Base-by-base conservation (phyloP, 805 yeast species). In the Cyberlindnera samutprakarnensis region DNA sequence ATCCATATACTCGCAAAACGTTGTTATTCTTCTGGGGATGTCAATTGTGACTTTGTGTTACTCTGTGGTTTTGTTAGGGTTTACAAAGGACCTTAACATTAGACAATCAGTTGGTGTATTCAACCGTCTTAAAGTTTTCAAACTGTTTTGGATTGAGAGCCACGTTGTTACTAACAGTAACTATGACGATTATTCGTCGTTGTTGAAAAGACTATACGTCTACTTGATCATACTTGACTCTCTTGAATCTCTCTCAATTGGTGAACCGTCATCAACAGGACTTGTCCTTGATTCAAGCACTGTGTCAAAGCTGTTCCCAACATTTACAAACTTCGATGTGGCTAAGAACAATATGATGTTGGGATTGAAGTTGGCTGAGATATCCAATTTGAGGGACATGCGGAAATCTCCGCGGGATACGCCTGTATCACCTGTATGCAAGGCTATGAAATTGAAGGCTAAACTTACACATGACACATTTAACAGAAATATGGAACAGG, bases 61-160 rank as follows among this genome's bases (percentile, higher is more conserved):
- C 45, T 56, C 74, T 8, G 64, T 77, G 8, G 56, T 76, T 2
- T 57, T 77, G 25, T 68, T 75, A 16, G 87, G 88, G 0, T 72
- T 70, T 32, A 63, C 67, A 22, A 75, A 71, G 45, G 71, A 82
- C 6, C 56, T 75, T 24, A 30, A 1, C 16, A 59, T 80, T 18
- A 65, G 75, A 4, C 58, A 68, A 35, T 61, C 79, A 2, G 62
- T 68, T 11, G 57, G 76, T 2, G 62, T 75, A 11, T 70, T 77
- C 46, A 72, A 72, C 48, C 85, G 77, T 43, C 68, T 74, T 52
- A 67, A 67, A 39, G 53, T 78, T 7, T 62, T 48, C 47, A 68
- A 47, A 32, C 57, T 62, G 12, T 49, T 54, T 25, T 46, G 48
- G 37, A 32, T 28, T 15, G 35, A 31, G n/a, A 18, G 35, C 10